phyloP scores from a whole-genome alignment of 768 basidiomycete species.

The Phlegmacium glaucopus region DNA sequence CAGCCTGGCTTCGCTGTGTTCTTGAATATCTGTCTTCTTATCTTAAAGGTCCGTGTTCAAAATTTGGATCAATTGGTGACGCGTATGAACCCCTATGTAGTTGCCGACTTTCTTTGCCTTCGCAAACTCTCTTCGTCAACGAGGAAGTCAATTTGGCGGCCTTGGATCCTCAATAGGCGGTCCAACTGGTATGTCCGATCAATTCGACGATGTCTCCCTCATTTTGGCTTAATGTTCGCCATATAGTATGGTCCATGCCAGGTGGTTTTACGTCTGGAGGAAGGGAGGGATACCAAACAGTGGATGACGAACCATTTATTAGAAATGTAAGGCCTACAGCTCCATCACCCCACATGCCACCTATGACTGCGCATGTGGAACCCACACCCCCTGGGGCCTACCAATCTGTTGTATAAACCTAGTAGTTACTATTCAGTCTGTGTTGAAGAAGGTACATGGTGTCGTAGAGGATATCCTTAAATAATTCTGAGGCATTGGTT shows the following conservation, averaged over 20 bases:
- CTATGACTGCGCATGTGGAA: conserved; percentile 17
- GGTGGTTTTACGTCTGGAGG: conserved; percentile 59
- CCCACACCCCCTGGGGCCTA: conserved; percentile 37
- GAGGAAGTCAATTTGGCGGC: conserved; percentile 53
- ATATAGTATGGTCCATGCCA: conserved; percentile 74
- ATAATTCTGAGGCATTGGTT: too few relatives aligned
- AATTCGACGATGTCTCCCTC: neutral
- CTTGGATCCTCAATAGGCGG: conserved; percentile 46
- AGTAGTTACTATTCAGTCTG: neutral
- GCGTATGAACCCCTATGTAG: conserved; percentile 25
- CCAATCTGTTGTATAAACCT: conserved; percentile 28
- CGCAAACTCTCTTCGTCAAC: conserved; percentile 48
- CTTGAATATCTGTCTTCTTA: conserved; percentile 48
- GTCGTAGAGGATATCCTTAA: too few relatives aligned
- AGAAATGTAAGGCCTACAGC: conserved; percentile 25
- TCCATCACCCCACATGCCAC: conserved; percentile 13
- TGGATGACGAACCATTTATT: conserved; percentile 47
- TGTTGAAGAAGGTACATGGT: neutral
- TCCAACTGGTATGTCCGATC: conserved; percentile 45
- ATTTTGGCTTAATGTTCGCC: conserved; percentile 1
- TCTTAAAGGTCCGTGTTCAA: conserved; percentile 49
- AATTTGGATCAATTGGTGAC: too few relatives aligned
- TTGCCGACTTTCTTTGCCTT: conserved; percentile 59
- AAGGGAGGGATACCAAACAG: conserved; percentile 59
- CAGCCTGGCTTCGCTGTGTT: conserved; percentile 56